A percentile compares a stretch with the other conserved stretches of the same genome.
These are phyloP conservation scores for Malus orientalis DNA, from an alignment of 306 rosid species.

Conservation along the genomic window DNA sequence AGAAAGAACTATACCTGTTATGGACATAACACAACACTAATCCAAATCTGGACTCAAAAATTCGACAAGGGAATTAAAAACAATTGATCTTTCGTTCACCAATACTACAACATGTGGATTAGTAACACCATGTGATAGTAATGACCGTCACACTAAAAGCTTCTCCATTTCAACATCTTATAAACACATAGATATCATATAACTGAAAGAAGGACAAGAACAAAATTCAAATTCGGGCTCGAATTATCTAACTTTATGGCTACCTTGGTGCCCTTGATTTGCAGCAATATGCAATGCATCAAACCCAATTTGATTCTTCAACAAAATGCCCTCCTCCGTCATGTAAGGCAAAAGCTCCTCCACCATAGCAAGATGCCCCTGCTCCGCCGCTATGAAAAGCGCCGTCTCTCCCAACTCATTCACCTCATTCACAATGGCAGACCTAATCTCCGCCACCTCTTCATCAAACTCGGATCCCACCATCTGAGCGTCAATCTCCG, in stretches of 20 bases:
- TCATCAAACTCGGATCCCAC: conserved; percentile 64
- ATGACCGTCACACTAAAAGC: not conserved
- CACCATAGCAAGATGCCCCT: conserved; percentile 52
- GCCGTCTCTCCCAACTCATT: conserved; percentile 84
- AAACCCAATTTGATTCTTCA: conserved; percentile 61
- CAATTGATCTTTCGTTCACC: not conserved
- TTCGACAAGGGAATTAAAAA: not conserved
- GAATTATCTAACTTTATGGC: not conserved
- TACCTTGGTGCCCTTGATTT: conserved; percentile 76
- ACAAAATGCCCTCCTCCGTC: conserved; percentile 34
- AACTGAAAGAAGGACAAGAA: not conserved
- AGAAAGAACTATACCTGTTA: no score
- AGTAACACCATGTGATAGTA: not conserved
- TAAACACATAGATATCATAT: not conserved
- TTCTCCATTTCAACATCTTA: not conserved
- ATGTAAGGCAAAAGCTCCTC: conserved; percentile 49
- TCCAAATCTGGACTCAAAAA: not conserved
- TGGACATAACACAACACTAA: not conserved
- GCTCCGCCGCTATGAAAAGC: conserved; percentile 62
- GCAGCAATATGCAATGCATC: conserved; percentile 76
- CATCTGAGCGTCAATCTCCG: conserved; percentile 65
- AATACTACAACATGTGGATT: not conserved
- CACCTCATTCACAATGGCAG: conserved; percentile 68
- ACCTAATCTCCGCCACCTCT: conserved; percentile 54
- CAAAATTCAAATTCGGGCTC: not conserved